These are phyloP conservation scores for Balansia obtecta DNA, from an alignment of 2,329 filamentous ascomycete species.

Conservation along the genomic window DNA sequence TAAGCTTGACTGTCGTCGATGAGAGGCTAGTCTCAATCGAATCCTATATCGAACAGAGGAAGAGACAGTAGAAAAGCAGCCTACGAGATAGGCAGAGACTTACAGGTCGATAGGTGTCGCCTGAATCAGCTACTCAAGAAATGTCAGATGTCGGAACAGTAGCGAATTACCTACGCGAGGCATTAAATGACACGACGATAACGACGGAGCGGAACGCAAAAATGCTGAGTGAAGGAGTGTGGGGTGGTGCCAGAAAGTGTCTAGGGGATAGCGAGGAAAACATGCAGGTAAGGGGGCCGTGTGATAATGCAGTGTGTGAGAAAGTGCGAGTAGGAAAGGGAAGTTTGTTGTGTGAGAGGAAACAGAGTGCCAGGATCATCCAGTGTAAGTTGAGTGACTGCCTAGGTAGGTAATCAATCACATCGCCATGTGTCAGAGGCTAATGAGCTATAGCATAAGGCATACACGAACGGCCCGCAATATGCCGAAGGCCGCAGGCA, in stretches of 20 bases:
- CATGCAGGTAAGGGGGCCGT: constrained; percentile 7
- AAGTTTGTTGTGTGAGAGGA: neutral
- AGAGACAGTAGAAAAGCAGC: constrained; percentile 5
- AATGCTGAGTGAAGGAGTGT: constrained; percentile 11
- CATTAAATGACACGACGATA: constrained; percentile 1
- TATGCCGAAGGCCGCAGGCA: neutral
- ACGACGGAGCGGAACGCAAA: constrained; percentile 4
- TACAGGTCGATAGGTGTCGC: constrained; percentile 49
- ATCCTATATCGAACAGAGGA: neutral
- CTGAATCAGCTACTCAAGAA: constrained; percentile 40
- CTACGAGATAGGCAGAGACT: constrained; percentile 20
- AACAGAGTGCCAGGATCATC: neutral
- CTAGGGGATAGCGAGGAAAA: neutral
- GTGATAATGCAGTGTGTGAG: constrained; percentile 7
- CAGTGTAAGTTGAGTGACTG: neutral
- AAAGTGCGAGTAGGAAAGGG: constrained; percentile 2
- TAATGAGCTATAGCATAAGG: neutral
- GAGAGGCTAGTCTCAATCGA: too few relatives aligned
- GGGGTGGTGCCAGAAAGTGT: constrained; percentile 11
- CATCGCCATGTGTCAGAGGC: constrained; percentile 1
- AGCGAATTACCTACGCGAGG: neutral
- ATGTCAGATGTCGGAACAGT: constrained; percentile 26
- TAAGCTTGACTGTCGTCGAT: too few relatives aligned
- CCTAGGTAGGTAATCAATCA: neutral
- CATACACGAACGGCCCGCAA: neutral